Evolutionary conservation across 805 yeast species (phyloP), one percentile per base, ranked within the genome.

Genomic region (Cyberlindnera galapagoensis): DNA sequence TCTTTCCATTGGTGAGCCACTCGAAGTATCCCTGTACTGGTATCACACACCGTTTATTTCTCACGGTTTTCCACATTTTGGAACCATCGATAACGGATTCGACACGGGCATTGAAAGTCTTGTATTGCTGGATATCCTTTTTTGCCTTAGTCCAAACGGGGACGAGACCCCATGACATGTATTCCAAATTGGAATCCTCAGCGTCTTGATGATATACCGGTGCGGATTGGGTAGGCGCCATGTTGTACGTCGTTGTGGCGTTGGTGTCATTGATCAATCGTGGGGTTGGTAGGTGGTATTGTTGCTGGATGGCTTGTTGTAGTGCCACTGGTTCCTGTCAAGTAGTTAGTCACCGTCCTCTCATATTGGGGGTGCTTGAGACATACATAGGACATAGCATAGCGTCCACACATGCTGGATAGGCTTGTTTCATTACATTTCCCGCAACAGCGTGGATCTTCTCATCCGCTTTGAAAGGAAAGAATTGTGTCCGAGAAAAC

Each of bases 11-110:
- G 16, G 46, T 44, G 11, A 39, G 42, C 96, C 97, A 88, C 56
- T 88, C 97, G 49, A 73, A 88, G 54, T 88, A 88, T 0, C 96
- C 96, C 46, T 73, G 70, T 24, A 83, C 68, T 0, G 94, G 90
- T 0, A 86, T 73, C 1, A 80, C 76, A 52, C 95, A 87, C 23
- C 95, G 60, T 7, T 57, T 56, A 16, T 65, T 57, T 22, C 66
- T 57, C 5, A 72, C 62, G 2, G 62, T 39, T 6, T 62, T 62
- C 95, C 95, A 87, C 24, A 80, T 55, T 15, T 65, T 59, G 26
- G 67, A 64, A 1, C 59, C 54, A 5, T 65, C 62, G 1, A 47
- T 45, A 9, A 86, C 46, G 6, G 79, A 69, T 41, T 86, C 95
- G 21, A 60, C 59, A 14, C 92, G 60, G 17, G 94, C 86, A 59